Conservation (phyloP, 2,329 filamentous ascomycete genomes). For the Aureobasidium leucospermi region DNA sequence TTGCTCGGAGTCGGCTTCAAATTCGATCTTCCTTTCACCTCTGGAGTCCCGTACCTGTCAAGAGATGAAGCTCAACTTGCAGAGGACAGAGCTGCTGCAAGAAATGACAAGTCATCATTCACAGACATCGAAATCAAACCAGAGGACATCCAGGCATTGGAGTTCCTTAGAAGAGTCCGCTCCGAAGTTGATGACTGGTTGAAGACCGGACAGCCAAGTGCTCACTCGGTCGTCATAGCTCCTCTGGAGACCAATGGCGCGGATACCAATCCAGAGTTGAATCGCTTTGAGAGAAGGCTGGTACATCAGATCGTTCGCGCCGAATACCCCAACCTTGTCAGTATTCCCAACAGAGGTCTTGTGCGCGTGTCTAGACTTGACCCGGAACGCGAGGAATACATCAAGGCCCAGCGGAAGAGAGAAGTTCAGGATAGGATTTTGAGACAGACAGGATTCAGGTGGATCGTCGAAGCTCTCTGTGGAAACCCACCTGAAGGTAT, state of each 20-base stretch:
- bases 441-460: conserved; percentile 42
- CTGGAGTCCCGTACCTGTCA: conserved; percentile 57
- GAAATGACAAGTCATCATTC: conserved; percentile 34
- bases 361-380: conserved; percentile 38
- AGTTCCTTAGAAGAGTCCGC: conserved; percentile 43
- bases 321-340: conserved; percentile 47
- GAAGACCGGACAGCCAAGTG: conserved; percentile 21
- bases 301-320: conserved; percentile 59
- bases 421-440: conserved; percentile 35
- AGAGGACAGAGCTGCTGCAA: conserved; percentile 37
- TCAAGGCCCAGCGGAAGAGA: conserved; percentile 30
- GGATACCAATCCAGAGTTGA: conserved; percentile 33
- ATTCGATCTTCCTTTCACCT: conserved; percentile 47
- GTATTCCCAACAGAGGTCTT: conserved; percentile 35
- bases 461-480: conserved; percentile 42
- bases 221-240: conserved; percentile 29
- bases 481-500: conserved; percentile 30
- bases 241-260: conserved; percentile 18
- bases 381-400: conserved; percentile 36
- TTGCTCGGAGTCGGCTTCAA: conserved; percentile 52
- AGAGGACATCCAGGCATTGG: conserved; percentile 45
- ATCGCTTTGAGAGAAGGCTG: conserved; percentile 56
- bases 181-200: conserved; percentile 42
- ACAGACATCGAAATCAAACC: conserved; percentile 44
- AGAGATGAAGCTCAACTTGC: conserved; percentile 48